Percentiles rank a stretch among this genome's conserved stretches.
These are phyloP conservation scores for Cercospora sp. DNA, from an alignment of 2,329 filamentous ascomycete genomes.

Conservation along the genomic window DNA sequence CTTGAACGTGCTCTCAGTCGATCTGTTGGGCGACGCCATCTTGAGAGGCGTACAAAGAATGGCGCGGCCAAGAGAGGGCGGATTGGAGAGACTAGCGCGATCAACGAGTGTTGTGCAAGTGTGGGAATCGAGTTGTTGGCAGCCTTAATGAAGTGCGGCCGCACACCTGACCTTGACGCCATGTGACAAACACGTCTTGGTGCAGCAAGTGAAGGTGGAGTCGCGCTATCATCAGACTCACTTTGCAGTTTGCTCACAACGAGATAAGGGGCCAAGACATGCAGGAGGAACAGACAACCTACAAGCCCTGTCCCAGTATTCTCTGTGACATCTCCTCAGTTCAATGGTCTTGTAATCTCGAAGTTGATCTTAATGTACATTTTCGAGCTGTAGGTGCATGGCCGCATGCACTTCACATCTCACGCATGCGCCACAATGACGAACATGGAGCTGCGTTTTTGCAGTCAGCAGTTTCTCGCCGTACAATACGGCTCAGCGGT, in stretches of 20 bases:
- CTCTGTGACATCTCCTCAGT: not conserved
- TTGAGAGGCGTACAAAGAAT: not conserved
- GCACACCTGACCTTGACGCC: not conserved
- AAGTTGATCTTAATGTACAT: not conserved
- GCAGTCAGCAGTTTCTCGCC: not conserved
- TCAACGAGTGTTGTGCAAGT: not conserved
- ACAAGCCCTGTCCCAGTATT: not conserved
- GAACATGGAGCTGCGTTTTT: not conserved
- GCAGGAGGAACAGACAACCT: not conserved
- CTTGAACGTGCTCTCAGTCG: no score
- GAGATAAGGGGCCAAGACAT: not conserved
- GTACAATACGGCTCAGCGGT: not conserved
- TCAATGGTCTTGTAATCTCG: not conserved
- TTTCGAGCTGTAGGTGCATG: not conserved
- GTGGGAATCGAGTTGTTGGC: not conserved
- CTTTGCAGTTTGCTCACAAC: not conserved
- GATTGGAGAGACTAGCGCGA: not conserved
- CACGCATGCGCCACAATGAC: not conserved
- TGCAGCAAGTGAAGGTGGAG: not conserved
- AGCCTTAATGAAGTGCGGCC: not conserved
- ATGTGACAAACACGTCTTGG: not conserved
- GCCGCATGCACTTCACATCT: not conserved
- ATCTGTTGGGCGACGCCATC: not conserved
- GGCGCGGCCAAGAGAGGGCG: not conserved
- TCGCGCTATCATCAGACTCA: no score